Evolutionary conservation across 164 flowering plant genomes (phyloP), one percentile per base, ranked within the genome.

Genomic region (Vitis cinerea): DNA sequence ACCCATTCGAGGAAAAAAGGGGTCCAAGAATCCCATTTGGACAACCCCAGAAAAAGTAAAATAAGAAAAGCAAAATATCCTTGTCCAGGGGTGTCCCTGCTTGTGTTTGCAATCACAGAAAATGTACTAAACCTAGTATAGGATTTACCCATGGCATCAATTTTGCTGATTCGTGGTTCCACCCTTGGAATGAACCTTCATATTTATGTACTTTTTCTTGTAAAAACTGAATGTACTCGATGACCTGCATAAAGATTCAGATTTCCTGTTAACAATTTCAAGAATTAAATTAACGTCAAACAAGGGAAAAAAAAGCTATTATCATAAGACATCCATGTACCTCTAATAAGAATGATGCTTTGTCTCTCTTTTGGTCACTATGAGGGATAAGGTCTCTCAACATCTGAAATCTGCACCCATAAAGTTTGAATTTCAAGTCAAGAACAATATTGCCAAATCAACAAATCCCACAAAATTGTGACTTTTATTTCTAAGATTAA

Each of bases 281-380:
- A 48, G n/a, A 47, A 17, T 27, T 44, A 14, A 13, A 48, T 8
- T 64, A 51, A 9, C 16, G n/a, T 12, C 8, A 19, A 51, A 10
- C 51, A 65, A 30, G 8, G 12, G n/a, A 19, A 8, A 59, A 11
- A 59, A 11, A 19, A 50, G 3, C 14, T 23, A 10, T 2, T 44
- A 48, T 37, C 9, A 29, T 12, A 30, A 64, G 44, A 69, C 17
- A 60, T 47, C 11, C 11, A 51, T 50, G 44, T 64, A 83, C 87
- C 87, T 82, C 87, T 66, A 82, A 62, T 17, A 84, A 75, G 57
- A 84, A 84, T 15, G 85, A 84, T 23, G 87, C 87, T 70, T 80
- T 84, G 44, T 84, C 87, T 66, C 87, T 82, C 75, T 84, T 84
- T 58, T 84, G 87, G 72, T 84, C 85, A 69, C 82, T 73, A 16